phyloP scores from a whole-genome alignment of 164 flowering plant species.

The Nymphaea colorata region DNA sequence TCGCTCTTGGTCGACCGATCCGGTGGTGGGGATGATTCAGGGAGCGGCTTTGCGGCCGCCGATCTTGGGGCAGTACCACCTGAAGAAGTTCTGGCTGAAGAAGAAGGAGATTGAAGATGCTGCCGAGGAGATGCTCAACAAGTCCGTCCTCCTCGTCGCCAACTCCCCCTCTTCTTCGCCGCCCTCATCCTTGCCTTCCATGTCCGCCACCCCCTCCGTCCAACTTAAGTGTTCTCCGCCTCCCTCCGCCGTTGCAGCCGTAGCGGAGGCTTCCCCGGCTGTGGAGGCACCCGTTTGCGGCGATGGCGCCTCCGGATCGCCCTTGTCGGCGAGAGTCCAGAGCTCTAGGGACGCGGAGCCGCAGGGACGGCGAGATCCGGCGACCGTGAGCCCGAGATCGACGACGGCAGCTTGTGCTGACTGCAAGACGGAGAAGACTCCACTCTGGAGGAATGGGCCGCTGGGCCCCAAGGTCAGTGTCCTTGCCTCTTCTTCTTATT shows the following conservation, averaged over 20 bases:
- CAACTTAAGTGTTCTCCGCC: not conserved
- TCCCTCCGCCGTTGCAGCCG: not conserved
- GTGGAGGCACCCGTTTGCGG: not conserved
- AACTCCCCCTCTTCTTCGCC: not conserved
- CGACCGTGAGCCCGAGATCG: not conserved
- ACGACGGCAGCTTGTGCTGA: constrained; percentile 20
- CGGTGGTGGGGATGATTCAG: not conserved
- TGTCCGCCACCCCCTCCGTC: not conserved
- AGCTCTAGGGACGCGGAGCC: not conserved
- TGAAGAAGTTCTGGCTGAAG: not conserved
- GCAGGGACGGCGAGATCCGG: not conserved
- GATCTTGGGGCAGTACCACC: not conserved
- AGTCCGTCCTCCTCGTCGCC: not conserved
- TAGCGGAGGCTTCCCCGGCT: not conserved
- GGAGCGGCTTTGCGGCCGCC: not conserved
- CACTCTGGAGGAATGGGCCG: constrained; percentile 35
- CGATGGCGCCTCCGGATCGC: not conserved
- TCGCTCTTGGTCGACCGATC: too few species aligned
- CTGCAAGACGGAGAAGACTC: constrained; percentile 38
- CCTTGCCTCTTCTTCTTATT: not conserved
- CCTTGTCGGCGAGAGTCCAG: not conserved
- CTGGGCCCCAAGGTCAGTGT: constrained; percentile 10
- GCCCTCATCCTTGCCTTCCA: not conserved
- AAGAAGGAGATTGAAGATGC: not conserved
- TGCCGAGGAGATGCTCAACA: not conserved